Conservation (phyloP, 192 early-diverging fungal species). For the Gorgonomyces haynaldii region DNA sequence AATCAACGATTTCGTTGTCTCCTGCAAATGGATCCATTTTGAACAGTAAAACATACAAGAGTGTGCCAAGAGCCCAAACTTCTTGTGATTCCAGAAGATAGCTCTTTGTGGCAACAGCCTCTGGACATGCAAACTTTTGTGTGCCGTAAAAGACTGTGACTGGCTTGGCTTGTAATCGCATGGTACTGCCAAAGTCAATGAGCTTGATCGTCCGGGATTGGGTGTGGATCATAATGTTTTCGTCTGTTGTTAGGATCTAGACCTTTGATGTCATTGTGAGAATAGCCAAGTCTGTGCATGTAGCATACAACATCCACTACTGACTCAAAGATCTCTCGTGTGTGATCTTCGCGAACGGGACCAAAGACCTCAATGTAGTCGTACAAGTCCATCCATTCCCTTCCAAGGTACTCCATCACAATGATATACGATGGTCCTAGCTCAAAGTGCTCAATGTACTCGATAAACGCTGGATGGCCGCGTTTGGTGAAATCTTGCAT, state of each 20-base stretch:
- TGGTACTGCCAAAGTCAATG: constrained; percentile 46
- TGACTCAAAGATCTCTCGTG: constrained; percentile 28
- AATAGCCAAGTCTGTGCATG: constrained; percentile 24
- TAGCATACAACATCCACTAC: constrained; percentile 25
- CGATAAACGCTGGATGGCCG: constrained; percentile 18
- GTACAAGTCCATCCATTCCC: constrained; percentile 44
- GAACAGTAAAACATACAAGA: constrained; percentile 43
- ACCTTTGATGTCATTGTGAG: constrained; percentile 52
- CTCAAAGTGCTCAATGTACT: constrained; percentile 32
- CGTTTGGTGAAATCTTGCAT: constrained; percentile 19
- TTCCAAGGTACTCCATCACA: constrained; percentile 46
- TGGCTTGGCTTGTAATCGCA: constrained; percentile 15
- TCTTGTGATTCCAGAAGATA: constrained; percentile 38
- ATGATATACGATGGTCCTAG: constrained; percentile 25
- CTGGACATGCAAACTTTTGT: constrained; percentile 44
- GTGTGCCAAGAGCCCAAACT: constrained; percentile 44
- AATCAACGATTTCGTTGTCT: constrained; percentile 33
- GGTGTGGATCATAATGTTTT: constrained; percentile 44
- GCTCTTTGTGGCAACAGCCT: constrained; percentile 25
- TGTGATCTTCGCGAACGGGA: constrained; percentile 24
- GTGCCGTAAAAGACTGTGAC: constrained; percentile 40
- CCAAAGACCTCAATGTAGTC: constrained; percentile 40
- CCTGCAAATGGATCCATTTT: constrained; percentile 42
- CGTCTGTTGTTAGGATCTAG: constrained; percentile 19
- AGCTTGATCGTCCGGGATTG: constrained; percentile 35